Evolutionary conservation across 2,329 filamentous ascomycete genomes (phyloP).

Genomic region (Nothophoma quercina): DNA sequence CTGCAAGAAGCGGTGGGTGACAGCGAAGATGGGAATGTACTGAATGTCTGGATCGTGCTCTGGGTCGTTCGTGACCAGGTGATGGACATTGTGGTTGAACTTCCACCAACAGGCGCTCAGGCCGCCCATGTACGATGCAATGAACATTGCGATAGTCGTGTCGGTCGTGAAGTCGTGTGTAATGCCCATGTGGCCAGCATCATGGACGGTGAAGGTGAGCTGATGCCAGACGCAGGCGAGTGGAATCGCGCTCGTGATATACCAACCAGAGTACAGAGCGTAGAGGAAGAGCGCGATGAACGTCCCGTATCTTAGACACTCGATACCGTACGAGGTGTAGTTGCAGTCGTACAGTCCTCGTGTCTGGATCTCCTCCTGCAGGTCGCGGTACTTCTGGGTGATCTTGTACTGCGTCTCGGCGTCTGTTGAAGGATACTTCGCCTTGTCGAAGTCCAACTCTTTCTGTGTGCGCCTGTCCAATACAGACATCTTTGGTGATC

Average conservation of each 20-base stretch:
- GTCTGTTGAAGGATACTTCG: constrained; percentile 83
- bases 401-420: constrained; percentile 76
- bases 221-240: constrained; percentile 93
- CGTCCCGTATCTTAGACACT: constrained; percentile 74
- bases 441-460: constrained; percentile 76
- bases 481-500: constrained; percentile 63
- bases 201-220: constrained; percentile 90
- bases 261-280: constrained; percentile 53
- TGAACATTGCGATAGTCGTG: constrained; percentile 84
- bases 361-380: constrained; percentile 74
- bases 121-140: constrained; percentile 89
- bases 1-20: constrained; percentile 70
- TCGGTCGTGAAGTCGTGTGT: constrained; percentile 89
- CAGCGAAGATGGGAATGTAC: constrained; percentile 74
- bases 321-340: constrained; percentile 79
- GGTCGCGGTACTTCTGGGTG: constrained; percentile 78
- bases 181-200: constrained; percentile 96
- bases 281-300: constrained; percentile 69
- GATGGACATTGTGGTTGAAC: constrained; percentile 92
- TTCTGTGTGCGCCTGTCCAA: constrained; percentile 77
- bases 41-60: constrained; percentile 96
- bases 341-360: constrained; percentile 86
- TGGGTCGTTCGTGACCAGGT: constrained; percentile 92
- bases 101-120: constrained; percentile 98
- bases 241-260: constrained; percentile 71